Conservation (phyloP, 306 rosid genomes). For the Amphicarpaea edgeworthii region DNA sequence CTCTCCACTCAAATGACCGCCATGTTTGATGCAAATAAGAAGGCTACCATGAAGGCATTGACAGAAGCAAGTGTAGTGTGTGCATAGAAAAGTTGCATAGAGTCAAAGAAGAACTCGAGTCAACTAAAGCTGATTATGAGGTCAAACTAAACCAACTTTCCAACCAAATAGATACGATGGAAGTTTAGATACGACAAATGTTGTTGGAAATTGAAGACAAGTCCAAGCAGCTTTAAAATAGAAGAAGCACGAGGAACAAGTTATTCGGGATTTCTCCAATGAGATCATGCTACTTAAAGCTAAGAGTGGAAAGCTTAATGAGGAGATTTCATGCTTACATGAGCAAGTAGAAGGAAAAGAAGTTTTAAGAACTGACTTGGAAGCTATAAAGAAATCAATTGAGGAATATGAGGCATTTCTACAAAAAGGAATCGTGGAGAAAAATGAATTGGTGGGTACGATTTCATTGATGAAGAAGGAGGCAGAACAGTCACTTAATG, state of each 20-base stretch:
- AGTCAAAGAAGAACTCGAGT: no score
- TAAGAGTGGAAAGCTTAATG: constrained; percentile 66
- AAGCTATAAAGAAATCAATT: no score
- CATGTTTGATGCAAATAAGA: no score
- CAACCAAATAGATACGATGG: constrained; percentile 59
- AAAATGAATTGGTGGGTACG: constrained; percentile 62
- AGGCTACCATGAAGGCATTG: no score
- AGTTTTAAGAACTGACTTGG: no score
- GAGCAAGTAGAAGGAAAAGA: constrained; percentile 61
- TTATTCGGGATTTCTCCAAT: no score
- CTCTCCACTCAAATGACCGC: no score
- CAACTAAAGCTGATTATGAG: constrained; percentile 56
- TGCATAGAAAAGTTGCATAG: no score
- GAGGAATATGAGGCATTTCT: constrained; percentile 62
- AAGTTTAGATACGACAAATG: constrained; percentile 61
- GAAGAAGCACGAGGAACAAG: no score
- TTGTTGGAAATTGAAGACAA: constrained; percentile 66
- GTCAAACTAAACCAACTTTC: constrained; percentile 62
- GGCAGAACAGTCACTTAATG: constrained; percentile 58
- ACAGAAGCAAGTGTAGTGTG: no score
- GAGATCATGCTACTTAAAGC: constrained; percentile 54
- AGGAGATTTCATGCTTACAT: constrained; percentile 54
- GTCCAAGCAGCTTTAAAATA: constrained; percentile 64
- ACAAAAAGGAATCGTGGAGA: constrained; percentile 59
- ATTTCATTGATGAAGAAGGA: constrained; percentile 68